phyloP scores from a whole-genome alignment of 495 filamentous ascomycete species.

The Talaromyces proteolyticus region DNA sequence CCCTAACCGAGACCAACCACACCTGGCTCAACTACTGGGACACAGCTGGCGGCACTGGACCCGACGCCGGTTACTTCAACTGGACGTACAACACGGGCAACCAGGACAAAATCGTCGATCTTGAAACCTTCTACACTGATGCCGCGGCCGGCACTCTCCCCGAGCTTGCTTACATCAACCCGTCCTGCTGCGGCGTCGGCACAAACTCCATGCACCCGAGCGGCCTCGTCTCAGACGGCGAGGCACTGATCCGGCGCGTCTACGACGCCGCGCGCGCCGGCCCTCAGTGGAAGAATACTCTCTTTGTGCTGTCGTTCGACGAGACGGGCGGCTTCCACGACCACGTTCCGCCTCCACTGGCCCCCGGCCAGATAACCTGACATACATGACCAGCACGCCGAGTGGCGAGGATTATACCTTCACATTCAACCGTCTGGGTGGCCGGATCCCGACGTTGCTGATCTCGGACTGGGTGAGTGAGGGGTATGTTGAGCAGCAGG shows the following conservation, averaged over 20 bases:
- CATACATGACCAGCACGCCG: conserved; percentile 34
- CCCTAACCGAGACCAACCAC: conserved; percentile 31
- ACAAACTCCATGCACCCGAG: conserved; percentile 42
- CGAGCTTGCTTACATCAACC: conserved; percentile 44
- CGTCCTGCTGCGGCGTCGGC: conserved; percentile 40
- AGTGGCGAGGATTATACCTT: conserved; percentile 37
- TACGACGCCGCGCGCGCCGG: conserved; percentile 39
- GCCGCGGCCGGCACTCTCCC: conserved; percentile 31
- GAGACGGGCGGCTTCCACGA: conserved; percentile 44
- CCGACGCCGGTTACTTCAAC: conserved; percentile 31
- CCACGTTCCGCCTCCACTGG: conserved; percentile 40
- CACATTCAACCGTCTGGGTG: conserved; percentile 42
- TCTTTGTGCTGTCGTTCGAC: conserved; percentile 46
- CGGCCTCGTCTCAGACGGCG: conserved; percentile 37
- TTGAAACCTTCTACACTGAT: conserved; percentile 27
- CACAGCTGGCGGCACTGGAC: conserved; percentile 21
- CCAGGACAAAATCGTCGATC: conserved; percentile 16
- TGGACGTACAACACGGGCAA: conserved; percentile 35
- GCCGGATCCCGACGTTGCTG: conserved; percentile 39
- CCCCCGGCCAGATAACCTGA: conserved; percentile 28
- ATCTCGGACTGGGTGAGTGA: conserved; percentile 43
- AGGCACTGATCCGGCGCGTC: conserved; percentile 40
- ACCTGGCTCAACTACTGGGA: conserved; percentile 48
- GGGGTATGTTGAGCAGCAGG: conserved; percentile 35
- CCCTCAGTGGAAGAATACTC: conserved; percentile 39